Evolutionary conservation across 1,284 basidiomycete genomes (phyloP), one percentile per base, ranked within the genome.

Genomic region (Pyrrhoderma lamaoense): DNA sequence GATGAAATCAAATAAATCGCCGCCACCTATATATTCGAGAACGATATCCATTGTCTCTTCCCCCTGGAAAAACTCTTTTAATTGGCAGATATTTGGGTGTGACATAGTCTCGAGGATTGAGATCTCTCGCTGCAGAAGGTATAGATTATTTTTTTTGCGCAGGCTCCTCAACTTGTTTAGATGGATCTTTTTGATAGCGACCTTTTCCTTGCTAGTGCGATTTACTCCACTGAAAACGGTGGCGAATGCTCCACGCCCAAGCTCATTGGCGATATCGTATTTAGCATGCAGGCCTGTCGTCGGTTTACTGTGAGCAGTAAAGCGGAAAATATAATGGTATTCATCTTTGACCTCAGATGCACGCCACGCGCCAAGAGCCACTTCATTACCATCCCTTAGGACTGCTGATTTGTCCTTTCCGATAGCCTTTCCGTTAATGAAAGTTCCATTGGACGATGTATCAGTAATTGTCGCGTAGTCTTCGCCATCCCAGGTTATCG

Each of bases 1-100:
- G 56, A 93, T 91, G 59, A 80, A 82, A 57, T 92, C 86, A 14
- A 95, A 71, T n/a, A 97, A 70, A 65, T 96, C 92, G 0, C 92
- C 93, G 14, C 93, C 93, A 23, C 85, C 79, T 3, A 95, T 75
- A 56, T 82, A 80, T 66, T 92, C 89, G 50, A 91, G 68, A 0
- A 91, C 84, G 27, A 91, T 71, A 62, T 82, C 86, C 57, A 94
- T 84, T 54, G 79, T 72, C 36, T 73, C 75, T 3, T 77, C 75
- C 52, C 82, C 79, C 40, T 82, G 76, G 61, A 87, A 94, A 16
- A 81, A 81, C 58, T 94, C 89, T 55, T 87, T 80, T 25, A 93
- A 73, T 50, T 79, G 73, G 59, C 89, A 92, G 43, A 95, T 89
- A 60, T 93, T 89, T 3, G 77, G 79, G 60, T 95, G 92, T 50